Conservation (phyloP, 2,329 filamentous ascomycete genomes). For the Ophiognomonia clavigignenti-juglandacearum region DNA sequence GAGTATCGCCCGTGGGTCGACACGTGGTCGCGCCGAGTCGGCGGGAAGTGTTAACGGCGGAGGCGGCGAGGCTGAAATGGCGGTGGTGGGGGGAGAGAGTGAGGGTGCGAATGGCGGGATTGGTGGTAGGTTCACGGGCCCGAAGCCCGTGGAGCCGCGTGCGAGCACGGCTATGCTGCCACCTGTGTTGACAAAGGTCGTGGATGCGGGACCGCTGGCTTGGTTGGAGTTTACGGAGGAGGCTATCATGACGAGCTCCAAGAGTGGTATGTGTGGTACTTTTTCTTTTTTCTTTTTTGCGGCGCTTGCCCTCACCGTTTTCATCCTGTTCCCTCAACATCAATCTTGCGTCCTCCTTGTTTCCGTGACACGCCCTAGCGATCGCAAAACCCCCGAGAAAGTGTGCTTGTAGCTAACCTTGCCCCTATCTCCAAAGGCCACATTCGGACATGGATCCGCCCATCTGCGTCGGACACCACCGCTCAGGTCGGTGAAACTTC, state of each 20-base stretch:
- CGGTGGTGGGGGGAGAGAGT: no score
- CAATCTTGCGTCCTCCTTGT: not conserved
- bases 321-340: not conserved
- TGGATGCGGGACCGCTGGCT: slow-evolving; percentile 81
- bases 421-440: slow-evolving; percentile 28
- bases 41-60: no score
- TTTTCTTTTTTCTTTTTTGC: not conserved
- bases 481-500: slow-evolving; percentile 20
- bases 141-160: slow-evolving; percentile 81
- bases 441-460: slow-evolving; percentile 38
- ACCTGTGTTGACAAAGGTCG: slow-evolving; percentile 81
- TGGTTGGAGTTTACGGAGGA: slow-evolving; percentile 95
- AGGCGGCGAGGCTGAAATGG: no score
- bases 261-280: slow-evolving; percentile 80
- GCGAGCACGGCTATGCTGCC: slow-evolving; percentile 80
- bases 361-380: no score
- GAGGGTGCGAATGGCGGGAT: slow-evolving; percentile 28
- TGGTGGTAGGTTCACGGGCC: slow-evolving; percentile 52
- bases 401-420: slow-evolving; percentile 1
- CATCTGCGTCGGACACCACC: slow-evolving; percentile 33
- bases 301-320: no score
- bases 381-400: not conserved
- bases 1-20: slow-evolving; percentile 58
- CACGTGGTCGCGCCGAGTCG: slow-evolving; percentile 57
- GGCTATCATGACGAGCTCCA: slow-evolving; percentile 87